Evolutionary conservation across 805 yeast genomes (phyloP).

Genomic region (Barnettozyma sp.): DNA sequence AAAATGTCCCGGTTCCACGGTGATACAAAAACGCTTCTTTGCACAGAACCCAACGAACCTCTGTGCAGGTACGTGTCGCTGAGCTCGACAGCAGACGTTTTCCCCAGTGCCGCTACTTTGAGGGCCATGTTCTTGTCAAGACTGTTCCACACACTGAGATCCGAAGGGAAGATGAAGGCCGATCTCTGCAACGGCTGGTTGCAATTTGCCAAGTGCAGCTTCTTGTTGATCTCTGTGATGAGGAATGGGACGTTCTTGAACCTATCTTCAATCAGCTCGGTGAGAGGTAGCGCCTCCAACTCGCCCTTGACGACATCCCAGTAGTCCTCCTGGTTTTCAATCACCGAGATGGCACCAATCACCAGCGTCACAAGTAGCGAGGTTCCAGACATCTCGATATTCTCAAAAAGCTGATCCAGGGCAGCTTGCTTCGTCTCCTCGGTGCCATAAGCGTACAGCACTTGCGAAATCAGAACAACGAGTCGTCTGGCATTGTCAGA

Average conservation of each 20-base stretch:
- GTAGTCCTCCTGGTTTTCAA: constrained; percentile 54
- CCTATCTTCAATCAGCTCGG: constrained; percentile 43
- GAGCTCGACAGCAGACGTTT: constrained; percentile 43
- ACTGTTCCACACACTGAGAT: constrained; percentile 61
- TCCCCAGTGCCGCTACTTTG: constrained; percentile 47
- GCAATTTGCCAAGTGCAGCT: constrained; percentile 26
- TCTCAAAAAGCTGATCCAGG: constrained; percentile 67
- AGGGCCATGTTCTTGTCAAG: constrained; percentile 51
- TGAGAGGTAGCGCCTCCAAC: constrained; percentile 42
- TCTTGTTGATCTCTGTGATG: constrained; percentile 42
- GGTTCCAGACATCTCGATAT: constrained; percentile 57
- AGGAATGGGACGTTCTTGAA: constrained; percentile 52
- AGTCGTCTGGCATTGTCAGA: constrained; percentile 57
- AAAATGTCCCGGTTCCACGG: constrained; percentile 40
- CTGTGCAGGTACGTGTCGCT: constrained; percentile 44
- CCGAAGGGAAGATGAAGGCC: constrained; percentile 70
- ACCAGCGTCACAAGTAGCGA: constrained; percentile 62
- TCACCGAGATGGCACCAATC: constrained; percentile 71
- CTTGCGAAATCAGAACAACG: constrained; percentile 70
- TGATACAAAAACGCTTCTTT: constrained; percentile 58
- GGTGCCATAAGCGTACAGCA: constrained; percentile 67
- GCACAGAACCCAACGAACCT: constrained; percentile 47
- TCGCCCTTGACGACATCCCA: constrained; percentile 61
- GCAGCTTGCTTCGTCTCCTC: constrained; percentile 81
- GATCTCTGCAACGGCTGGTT: constrained; percentile 53